phyloP scores from a whole-genome alignment of 169 alveolate genomes.

The Cryptosporidium andersoni region DNA sequence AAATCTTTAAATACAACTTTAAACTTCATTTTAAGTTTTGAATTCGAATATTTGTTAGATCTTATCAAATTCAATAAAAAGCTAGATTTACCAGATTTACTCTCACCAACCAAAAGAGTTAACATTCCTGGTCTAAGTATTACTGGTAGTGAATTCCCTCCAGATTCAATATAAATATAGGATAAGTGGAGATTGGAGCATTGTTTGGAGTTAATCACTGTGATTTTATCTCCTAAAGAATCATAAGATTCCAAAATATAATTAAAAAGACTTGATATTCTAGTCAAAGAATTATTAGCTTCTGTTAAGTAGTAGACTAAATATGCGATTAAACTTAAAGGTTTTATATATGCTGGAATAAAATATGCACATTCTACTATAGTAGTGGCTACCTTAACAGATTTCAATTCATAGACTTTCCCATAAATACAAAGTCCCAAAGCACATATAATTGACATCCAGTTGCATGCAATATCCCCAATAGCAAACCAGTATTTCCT shows the following conservation, averaged over 20 bases:
- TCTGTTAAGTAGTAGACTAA: slow-evolving; percentile 41
- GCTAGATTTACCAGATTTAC: no score
- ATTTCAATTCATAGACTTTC: not conserved
- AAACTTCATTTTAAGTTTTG: no score
- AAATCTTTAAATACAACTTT: no score
- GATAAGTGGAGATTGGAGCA: no score
- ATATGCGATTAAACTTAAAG: slow-evolving; percentile 51
- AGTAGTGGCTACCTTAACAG: slow-evolving; percentile 3
- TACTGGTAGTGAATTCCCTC: no score
- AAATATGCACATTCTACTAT: slow-evolving; percentile 29
- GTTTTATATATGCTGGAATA: slow-evolving; percentile 35
- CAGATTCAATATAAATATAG: no score
- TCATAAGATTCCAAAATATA: not conserved
- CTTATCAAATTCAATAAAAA: no score
- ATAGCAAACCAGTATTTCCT: slow-evolving; percentile 55
- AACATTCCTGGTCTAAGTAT: no score
- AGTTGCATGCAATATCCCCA: slow-evolving; percentile 33
- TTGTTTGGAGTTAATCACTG: no score
- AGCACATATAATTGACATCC: slow-evolving; percentile 54
- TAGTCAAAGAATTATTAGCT: slow-evolving; percentile 35
- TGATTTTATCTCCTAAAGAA: not conserved
- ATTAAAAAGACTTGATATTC: slow-evolving; percentile 11
- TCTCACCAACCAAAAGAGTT: no score
- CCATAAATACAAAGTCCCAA: slow-evolving; percentile 30
- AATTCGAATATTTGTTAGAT: no score